Evolutionary conservation across 2,329 filamentous ascomycete species (phyloP).

Genomic region (Colletotrichum sp.): DNA sequence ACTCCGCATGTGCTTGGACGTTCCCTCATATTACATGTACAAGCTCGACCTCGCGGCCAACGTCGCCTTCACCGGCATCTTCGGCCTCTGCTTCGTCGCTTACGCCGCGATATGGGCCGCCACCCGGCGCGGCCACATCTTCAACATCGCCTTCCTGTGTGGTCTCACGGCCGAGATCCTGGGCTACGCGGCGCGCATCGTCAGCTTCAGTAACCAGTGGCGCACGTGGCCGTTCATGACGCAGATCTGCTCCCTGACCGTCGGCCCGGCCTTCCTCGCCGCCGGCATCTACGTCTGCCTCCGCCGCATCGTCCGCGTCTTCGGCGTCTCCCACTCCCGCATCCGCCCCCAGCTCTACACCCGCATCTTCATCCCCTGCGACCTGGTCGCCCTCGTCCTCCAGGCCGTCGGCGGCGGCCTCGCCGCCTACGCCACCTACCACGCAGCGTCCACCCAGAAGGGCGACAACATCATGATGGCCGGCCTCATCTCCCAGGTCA

Average conservation of each 20-base stretch:
- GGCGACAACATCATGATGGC: slow-evolving; percentile 71
- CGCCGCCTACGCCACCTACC: slow-evolving; percentile 45
- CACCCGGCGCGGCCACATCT: slow-evolving; percentile 53
- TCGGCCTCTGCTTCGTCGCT: slow-evolving; percentile 46
- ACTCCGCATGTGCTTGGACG: slow-evolving; percentile 31
- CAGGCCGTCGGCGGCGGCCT: slow-evolving; percentile 66
- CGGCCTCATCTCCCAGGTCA: slow-evolving; percentile 65
- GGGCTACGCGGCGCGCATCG: slow-evolving; percentile 64
- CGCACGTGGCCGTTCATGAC: slow-evolving; percentile 52
- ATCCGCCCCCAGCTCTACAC: slow-evolving; percentile 53
- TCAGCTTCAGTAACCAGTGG: slow-evolving; percentile 60
- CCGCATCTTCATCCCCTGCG: slow-evolving; percentile 66
- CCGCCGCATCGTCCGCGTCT: slow-evolving; percentile 50
- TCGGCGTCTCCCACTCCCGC: slow-evolving; percentile 53
- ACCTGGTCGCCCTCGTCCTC: slow-evolving; percentile 64
- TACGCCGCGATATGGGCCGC: slow-evolving; percentile 44
- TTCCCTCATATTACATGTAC: slow-evolving; percentile 54
- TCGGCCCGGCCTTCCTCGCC: slow-evolving; percentile 69
- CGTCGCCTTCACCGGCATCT: slow-evolving; percentile 54
- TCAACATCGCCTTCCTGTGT: slow-evolving; percentile 56
- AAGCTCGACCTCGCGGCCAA: slow-evolving; percentile 59
- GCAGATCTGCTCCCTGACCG: slow-evolving; percentile 66
- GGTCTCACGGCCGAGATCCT: slow-evolving; percentile 62
- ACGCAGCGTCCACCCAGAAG: slow-evolving; percentile 33
- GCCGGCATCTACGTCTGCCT: slow-evolving; percentile 70